phyloP scores from a whole-genome alignment of 2,329 filamentous ascomycete species.

The Pseudocercospora cruenta region DNA sequence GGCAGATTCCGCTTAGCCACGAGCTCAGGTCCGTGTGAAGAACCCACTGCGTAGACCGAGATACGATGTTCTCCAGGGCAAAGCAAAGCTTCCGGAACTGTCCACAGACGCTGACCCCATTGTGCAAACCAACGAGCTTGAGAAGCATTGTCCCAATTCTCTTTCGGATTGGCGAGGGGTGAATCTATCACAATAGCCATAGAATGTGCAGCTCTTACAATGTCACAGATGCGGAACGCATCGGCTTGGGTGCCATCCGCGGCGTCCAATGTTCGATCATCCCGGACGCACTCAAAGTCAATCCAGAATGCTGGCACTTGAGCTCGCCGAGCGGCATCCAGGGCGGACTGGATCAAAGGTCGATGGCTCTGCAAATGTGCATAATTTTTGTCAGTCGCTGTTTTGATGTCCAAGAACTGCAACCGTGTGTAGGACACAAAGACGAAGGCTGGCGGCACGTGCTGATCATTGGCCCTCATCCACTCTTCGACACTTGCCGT shows the following conservation, averaged over 20 bases:
- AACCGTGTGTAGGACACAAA: conserved; percentile 5
- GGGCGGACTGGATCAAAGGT: neutral
- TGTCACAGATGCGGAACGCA: conserved; percentile 2
- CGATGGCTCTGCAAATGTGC: too few species aligned
- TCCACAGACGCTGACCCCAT: conserved; percentile 6
- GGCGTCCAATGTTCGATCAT: too few species aligned
- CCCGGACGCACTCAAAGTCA: neutral
- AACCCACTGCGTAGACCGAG: too few species aligned
- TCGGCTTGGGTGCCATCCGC: neutral
- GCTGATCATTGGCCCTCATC: too few species aligned
- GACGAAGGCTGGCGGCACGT: neutral
- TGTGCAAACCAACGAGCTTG: neutral
- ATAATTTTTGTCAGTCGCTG: neutral
- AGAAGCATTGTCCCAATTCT: too few species aligned
- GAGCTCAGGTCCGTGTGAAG: neutral
- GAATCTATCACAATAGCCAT: neutral
- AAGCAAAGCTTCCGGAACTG: neutral
- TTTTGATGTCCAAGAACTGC: neutral
- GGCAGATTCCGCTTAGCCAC: neutral
- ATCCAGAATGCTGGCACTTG: conserved; percentile 1
- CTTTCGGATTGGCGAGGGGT: neutral
- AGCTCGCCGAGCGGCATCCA: neutral
- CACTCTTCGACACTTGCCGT: too few species aligned
- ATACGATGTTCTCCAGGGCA: neutral
- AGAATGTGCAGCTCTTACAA: conserved; percentile 2